Percentiles rank a stretch among this genome's conserved stretches.
phyloP scores from a whole-genome alignment of 495 filamentous ascomycete species.

The Sabuloglossum arenarium region DNA sequence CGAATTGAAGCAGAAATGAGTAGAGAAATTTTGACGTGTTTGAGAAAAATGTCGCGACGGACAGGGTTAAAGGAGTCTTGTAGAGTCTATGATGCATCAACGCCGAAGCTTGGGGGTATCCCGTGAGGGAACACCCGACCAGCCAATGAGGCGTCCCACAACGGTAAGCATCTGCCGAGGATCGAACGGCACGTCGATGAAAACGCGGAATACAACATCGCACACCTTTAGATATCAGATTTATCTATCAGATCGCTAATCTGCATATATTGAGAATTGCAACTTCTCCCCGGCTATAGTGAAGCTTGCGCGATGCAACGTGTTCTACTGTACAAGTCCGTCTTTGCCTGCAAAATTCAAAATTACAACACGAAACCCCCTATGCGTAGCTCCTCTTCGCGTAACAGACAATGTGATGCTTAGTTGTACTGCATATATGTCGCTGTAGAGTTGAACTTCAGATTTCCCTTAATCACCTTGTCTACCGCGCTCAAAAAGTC shows the following conservation, averaged over 20 bases:
- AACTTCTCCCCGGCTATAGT: not conserved
- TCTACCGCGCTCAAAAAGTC: conserved; percentile 95
- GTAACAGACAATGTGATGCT: not conserved
- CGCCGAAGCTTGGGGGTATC: not conserved
- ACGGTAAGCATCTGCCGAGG: conserved; percentile 1
- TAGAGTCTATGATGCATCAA: not conserved
- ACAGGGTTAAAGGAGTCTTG: not conserved
- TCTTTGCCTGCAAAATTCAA: not conserved
- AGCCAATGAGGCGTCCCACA: not conserved
- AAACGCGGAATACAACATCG: not conserved
- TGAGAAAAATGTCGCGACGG: not conserved
- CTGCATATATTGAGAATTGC: not conserved
- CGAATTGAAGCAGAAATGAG: not conserved
- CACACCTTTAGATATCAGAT: no score
- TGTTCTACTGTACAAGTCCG: not conserved
- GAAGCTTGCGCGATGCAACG: not conserved
- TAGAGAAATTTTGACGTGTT: not conserved
- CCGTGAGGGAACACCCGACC: conserved; percentile 1
- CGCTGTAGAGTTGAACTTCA: conserved; percentile 98
- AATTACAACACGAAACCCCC: not conserved
- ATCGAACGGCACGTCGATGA: not conserved
- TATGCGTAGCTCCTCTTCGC: not conserved
- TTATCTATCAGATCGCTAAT: not conserved
- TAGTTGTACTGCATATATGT: conserved; percentile 99
- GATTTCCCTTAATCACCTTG: conserved; percentile 98